Base-by-base conservation (phyloP, 192 early-diverging fungal species). In the Rhizophagus prolifer region DNA sequence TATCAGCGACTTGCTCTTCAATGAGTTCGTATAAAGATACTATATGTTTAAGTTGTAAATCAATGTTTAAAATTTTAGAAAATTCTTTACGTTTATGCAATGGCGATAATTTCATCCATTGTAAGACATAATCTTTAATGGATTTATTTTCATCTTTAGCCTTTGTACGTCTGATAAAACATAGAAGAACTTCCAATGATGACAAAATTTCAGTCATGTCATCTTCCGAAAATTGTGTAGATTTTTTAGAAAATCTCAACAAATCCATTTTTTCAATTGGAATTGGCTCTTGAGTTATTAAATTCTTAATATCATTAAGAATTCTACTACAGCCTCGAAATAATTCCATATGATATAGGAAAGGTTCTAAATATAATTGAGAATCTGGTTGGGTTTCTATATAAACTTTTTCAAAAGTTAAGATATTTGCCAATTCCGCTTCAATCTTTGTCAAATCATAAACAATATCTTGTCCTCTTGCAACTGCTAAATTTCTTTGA, bases 371-470 rank as follows among this genome's bases (percentile, higher is more conserved):
- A 41, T 23, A 25, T 14, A 70, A n/a, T 41, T 34, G 26, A 44
- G 9, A 23, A 14, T 44, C 10, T 14, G 23, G 13, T 31, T 25
- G 28, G 0, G 65, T 31, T 46, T 76, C 74, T 50, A 50, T 14
- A 16, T 19, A 19, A 50, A 74, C 25, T 34, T 74, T 74, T 2
- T 74, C 58, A 30, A 50, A 60, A 5, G 14, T 4, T 16, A 74
- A 19, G 21, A 31, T 34, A 16, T 62, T 21, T 36, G 25, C 72
- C 10, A 74, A 47, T 47, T 74, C 72, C 10, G 1, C 54, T 10
- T 67, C 72, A 31, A 74, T 74, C 19, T 74, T 74, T 34, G n/a
- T n/a, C 9, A 74, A 47, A 28, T 74, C 72, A 61, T 74, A 74
- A 10, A 31, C 9, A 19, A 61, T 31, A 34, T 6, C 13, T n/a